Conservation (phyloP, 2,329 filamentous ascomycete genomes). For the Fusarium irregulare region DNA sequence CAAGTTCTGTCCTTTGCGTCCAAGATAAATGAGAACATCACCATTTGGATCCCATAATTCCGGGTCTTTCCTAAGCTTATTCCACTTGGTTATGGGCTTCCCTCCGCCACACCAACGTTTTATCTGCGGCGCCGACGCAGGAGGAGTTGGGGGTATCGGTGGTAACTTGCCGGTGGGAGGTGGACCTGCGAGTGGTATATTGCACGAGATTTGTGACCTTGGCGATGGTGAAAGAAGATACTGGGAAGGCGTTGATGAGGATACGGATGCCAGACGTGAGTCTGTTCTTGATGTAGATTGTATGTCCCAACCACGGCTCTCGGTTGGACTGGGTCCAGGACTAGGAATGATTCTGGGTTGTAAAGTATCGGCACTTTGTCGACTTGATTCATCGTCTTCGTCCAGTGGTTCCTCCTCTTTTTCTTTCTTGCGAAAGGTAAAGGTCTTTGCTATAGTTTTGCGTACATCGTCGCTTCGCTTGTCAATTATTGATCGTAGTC, state of each 20-base stretch:
- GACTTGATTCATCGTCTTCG: slow-evolving; percentile 32
- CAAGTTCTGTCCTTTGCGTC: slow-evolving; percentile 58
- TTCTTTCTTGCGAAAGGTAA: slow-evolving; percentile 62
- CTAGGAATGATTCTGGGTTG: slow-evolving; percentile 27
- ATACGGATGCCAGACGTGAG: slow-evolving; percentile 10
- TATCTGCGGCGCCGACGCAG: slow-evolving; percentile 51
- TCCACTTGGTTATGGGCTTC: slow-evolving; percentile 63
- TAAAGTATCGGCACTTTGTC: slow-evolving; percentile 39
- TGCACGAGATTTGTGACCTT: slow-evolving; percentile 36
- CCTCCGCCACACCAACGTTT: slow-evolving; percentile 66
- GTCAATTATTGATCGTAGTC: slow-evolving; percentile 63
- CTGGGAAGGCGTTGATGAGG: slow-evolving; percentile 34
- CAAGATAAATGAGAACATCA: slow-evolving; percentile 68
- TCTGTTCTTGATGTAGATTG: slow-evolving; percentile 21
- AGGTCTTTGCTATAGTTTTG: slow-evolving; percentile 64
- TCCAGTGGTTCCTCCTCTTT: slow-evolving; percentile 49
- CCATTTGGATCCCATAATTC: slow-evolving; percentile 71
- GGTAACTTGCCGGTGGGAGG: slow-evolving; percentile 59
- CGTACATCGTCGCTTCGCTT: slow-evolving; percentile 67
- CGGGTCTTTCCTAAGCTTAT: slow-evolving; percentile 68
- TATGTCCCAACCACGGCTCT: slow-evolving; percentile 23
- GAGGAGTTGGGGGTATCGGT: slow-evolving; percentile 50
- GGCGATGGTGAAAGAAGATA: slow-evolving; percentile 34
- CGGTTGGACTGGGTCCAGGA: slow-evolving; percentile 11
- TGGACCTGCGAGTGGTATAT: slow-evolving; percentile 45